Percentiles rank a stretch among this genome's conserved stretches.
Evolutionary conservation across 345 rosid species (phyloP).

Genomic region (Combretum micranthum): DNA sequence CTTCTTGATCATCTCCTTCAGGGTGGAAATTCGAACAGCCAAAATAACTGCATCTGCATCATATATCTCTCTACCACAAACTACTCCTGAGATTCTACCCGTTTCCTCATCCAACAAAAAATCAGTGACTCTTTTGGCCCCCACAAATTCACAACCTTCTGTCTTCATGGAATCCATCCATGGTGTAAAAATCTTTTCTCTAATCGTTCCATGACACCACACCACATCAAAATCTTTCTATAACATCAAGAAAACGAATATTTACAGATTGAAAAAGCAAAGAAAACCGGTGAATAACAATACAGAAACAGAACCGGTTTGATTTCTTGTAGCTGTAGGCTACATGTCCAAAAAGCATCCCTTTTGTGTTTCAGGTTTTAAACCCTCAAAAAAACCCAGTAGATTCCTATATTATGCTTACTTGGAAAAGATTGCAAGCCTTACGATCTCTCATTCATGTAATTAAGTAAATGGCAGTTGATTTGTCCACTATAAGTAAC

Average conservation of each 20-base stretch:
- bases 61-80: slow-evolving; percentile 31
- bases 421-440: too few species aligned
- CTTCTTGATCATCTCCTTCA: slow-evolving; percentile 42
- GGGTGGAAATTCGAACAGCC: slow-evolving; percentile 41
- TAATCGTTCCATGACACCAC: slow-evolving; percentile 37
- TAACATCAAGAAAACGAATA: slow-evolving; percentile 8
- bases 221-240: slow-evolving; percentile 46
- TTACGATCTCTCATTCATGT: too few species aligned
- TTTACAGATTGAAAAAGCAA: not conserved
- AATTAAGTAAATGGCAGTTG: too few species aligned
- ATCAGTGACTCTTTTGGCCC: slow-evolving; percentile 27
- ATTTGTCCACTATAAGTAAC: too few species aligned
- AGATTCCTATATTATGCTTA: too few species aligned
- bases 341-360: too few species aligned
- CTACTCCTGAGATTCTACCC: slow-evolving; percentile 36
- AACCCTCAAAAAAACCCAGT: too few species aligned
- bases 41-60: slow-evolving; percentile 45
- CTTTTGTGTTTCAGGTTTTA: too few species aligned
- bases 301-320: too few species aligned
- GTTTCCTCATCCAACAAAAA: slow-evolving; percentile 31
- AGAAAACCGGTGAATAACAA: not conserved
- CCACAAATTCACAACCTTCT: slow-evolving; percentile 37
- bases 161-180: slow-evolving; percentile 36
- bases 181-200: slow-evolving; percentile 41
- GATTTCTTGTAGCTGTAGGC: too few species aligned